Percentiles rank a stretch among this genome's conserved stretches.
These are phyloP conservation scores for Sugiyamaella americana DNA, from an alignment of 805 yeast genomes.

Conservation along the genomic window DNA sequence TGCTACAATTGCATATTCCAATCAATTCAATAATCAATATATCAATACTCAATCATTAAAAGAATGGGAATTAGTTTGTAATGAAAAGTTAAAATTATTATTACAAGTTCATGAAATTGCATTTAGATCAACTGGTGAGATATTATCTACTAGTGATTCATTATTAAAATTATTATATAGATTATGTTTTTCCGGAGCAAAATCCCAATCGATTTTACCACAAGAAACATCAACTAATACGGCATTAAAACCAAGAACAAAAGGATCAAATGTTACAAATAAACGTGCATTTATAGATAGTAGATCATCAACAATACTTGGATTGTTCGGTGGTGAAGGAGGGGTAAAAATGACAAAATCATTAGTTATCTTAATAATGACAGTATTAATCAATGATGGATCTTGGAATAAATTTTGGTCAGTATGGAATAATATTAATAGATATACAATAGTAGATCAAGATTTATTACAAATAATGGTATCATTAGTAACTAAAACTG, in stretches of 20 bases:
- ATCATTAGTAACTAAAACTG: slow-evolving; percentile 28
- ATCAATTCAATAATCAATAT: slow-evolving; percentile 19
- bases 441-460: slow-evolving; percentile 16
- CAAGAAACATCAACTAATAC: too few relatives aligned
- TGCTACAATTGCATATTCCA: slow-evolving; percentile 27
- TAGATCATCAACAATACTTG: slow-evolving; percentile 12
- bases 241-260: slow-evolving; percentile 20
- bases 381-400: slow-evolving; percentile 26
- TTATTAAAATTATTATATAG: slow-evolving; percentile 25
- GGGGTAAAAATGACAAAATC: slow-evolving; percentile 6
- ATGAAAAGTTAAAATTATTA: slow-evolving; percentile 21
- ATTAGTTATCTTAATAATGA: slow-evolving; percentile 23
- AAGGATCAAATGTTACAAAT: slow-evolving; percentile 1
- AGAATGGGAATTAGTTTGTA: slow-evolving; percentile 23
- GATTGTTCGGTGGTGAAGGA: slow-evolving; percentile 11
- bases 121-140: slow-evolving; percentile 21
- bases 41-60: slow-evolving; percentile 11
- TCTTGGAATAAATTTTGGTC: slow-evolving; percentile 30
- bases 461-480: slow-evolving; percentile 22
- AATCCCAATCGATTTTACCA: slow-evolving; percentile 16
- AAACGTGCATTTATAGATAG: slow-evolving; percentile 20
- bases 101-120: slow-evolving; percentile 22
- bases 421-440: slow-evolving; percentile 21
- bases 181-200: slow-evolving; percentile 20
- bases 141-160: slow-evolving; percentile 20